Conservation (phyloP, 2,329 filamentous ascomycete genomes). For the Fusarium albidum region DNA sequence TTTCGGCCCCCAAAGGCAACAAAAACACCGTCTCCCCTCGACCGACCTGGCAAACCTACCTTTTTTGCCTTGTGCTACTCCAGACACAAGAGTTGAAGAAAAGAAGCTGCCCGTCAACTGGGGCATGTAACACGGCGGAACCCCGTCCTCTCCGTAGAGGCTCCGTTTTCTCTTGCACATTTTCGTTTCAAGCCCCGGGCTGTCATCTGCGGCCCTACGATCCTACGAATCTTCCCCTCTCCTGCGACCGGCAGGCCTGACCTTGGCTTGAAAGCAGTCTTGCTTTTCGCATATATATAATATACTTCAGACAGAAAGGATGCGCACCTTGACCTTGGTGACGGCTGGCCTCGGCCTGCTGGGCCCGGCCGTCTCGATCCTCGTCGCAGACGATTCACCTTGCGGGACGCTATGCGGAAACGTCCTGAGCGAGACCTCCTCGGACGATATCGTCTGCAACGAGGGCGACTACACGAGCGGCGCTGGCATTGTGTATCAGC, state of each 20-base stretch:
- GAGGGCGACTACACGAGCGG: conserved; percentile 50
- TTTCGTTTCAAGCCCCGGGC: background rate
- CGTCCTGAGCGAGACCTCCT: conserved; percentile 54
- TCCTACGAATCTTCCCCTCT: background rate
- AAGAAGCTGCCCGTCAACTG: conserved; percentile 17
- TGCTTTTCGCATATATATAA: no score
- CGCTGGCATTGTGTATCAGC: conserved; percentile 58
- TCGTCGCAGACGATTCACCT: conserved; percentile 57
- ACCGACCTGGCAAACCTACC: conserved; percentile 3
- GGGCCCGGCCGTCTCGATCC: conserved; percentile 42
- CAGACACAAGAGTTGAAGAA: background rate
- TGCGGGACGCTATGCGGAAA: conserved; percentile 64
- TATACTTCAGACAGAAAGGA: background rate
- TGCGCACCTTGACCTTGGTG: conserved; percentile 19
- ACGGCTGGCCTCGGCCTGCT: conserved; percentile 32
- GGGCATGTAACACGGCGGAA: conserved; percentile 28
- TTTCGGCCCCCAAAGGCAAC: conserved; percentile 17
- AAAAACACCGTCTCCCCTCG: no score
- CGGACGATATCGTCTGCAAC: conserved; percentile 58
- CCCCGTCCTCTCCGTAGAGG: background rate
- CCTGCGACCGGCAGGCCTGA: background rate
- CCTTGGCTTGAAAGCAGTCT: background rate
- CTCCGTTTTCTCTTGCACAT: background rate
- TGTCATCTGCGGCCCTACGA: conserved; percentile 1
- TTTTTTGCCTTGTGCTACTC: conserved; percentile 10